Conservation (phyloP, 1,284 basidiomycete genomes). For the Leccinum pachyderme region DNA sequence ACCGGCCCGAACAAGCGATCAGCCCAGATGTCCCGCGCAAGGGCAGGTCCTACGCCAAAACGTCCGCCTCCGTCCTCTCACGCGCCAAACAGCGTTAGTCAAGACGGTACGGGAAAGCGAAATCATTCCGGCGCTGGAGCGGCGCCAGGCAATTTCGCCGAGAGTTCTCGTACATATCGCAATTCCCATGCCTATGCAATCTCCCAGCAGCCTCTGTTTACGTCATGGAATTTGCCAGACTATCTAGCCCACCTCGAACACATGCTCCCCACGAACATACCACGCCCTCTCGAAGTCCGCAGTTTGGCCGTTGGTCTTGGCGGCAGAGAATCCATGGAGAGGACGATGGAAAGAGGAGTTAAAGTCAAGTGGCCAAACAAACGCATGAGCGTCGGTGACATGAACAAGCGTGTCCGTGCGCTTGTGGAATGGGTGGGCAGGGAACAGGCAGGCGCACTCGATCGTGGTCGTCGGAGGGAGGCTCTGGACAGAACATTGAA, state of each 20-base stretch:
- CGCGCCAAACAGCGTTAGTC: slow-evolving; percentile 37
- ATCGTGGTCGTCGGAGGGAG: slow-evolving; percentile 67
- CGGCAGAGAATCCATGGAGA: slow-evolving; percentile 45
- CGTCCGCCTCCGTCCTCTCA: slow-evolving; percentile 48
- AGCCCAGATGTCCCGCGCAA: slow-evolving; percentile 47
- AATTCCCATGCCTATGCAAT: slow-evolving; percentile 75
- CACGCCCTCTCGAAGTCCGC: slow-evolving; percentile 75
- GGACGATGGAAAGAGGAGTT: slow-evolving; percentile 80
- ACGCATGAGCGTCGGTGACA: slow-evolving; percentile 91
- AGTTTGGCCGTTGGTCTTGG: slow-evolving; percentile 42
- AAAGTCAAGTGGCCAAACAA: slow-evolving; percentile 94
- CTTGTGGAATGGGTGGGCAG: slow-evolving; percentile 91
- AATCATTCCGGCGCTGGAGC: slow-evolving; percentile 38
- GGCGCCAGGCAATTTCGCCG: slow-evolving; percentile 22
- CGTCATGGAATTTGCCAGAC: slow-evolving; percentile 91
- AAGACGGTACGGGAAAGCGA: slow-evolving; percentile 48
- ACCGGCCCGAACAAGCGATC: slow-evolving; percentile 40
- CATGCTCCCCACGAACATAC: slow-evolving; percentile 76
- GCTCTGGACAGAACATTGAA: slow-evolving; percentile 58
- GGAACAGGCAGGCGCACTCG: slow-evolving; percentile 75
- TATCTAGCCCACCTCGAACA: slow-evolving; percentile 87
- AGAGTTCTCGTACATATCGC: slow-evolving; percentile 57
- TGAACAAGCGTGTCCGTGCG: slow-evolving; percentile 92
- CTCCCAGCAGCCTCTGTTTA: slow-evolving; percentile 71
- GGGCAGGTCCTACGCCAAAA: slow-evolving; percentile 43